phyloP scores from a whole-genome alignment of 2,329 filamentous ascomycete genomes.

The Aspergillus fijiensis region DNA sequence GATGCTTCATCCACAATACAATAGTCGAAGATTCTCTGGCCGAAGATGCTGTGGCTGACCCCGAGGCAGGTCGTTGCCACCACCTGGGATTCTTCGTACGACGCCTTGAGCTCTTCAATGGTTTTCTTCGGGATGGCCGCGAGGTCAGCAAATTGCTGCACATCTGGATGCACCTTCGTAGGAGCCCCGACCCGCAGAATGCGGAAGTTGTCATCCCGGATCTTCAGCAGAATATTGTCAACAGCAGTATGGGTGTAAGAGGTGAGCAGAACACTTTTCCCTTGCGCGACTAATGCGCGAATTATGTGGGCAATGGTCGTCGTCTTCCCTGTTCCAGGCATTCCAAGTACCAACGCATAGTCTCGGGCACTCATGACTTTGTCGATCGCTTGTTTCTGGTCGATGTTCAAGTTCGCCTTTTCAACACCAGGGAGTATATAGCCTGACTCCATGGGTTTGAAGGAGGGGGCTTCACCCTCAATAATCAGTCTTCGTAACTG shows the following conservation, averaged over 20 bases:
- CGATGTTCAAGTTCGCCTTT: slow-evolving; percentile 72
- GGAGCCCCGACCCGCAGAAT: slow-evolving; percentile 82
- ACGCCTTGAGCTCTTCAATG: slow-evolving; percentile 78
- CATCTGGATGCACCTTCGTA: slow-evolving; percentile 83
- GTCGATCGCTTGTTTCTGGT: slow-evolving; percentile 81
- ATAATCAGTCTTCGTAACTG: slow-evolving; percentile 78
- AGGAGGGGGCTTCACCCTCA: slow-evolving; percentile 70
- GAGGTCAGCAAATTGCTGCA: slow-evolving; percentile 79
- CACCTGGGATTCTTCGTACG: slow-evolving; percentile 82
- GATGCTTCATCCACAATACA: slow-evolving; percentile 98
- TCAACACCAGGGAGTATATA: slow-evolving; percentile 58
- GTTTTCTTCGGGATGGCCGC: slow-evolving; percentile 70
- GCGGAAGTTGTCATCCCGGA: slow-evolving; percentile 72
- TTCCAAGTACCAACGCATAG: slow-evolving; percentile 94
- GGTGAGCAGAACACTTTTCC: slow-evolving; percentile 88
- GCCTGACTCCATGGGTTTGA: slow-evolving; percentile 65
- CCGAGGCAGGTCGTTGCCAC: slow-evolving; percentile 95
- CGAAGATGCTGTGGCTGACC: slow-evolving; percentile 85
- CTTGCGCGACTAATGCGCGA: slow-evolving; percentile 78
- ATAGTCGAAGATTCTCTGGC: slow-evolving; percentile 88
- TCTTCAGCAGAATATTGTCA: slow-evolving; percentile 94
- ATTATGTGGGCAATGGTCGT: slow-evolving; percentile 99
- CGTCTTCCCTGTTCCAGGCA: slow-evolving; percentile 98
- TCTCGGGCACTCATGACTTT: slow-evolving; percentile 96
- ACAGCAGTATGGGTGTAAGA: slow-evolving; percentile 98